A percentile compares a stretch with the other conserved stretches of the same genome.
Conservation (phyloP, 1,284 basidiomycete species). For the Takashimella tepidaria region DNA sequence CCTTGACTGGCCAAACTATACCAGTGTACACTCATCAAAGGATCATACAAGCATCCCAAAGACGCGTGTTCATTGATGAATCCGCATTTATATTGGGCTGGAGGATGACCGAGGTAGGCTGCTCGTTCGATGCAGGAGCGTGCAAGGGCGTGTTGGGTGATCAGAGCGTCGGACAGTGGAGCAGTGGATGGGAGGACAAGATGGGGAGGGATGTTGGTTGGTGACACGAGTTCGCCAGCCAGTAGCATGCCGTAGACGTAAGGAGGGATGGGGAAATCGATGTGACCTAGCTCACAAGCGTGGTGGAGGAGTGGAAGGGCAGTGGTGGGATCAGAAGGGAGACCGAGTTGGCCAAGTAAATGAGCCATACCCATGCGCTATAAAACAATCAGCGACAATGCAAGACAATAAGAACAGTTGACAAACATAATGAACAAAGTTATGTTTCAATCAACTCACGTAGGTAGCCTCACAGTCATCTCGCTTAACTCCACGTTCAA, state of each 20-base stretch:
- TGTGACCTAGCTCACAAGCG: conserved; percentile 69
- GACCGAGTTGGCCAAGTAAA: conserved; percentile 75
- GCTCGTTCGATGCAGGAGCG: conserved; percentile 67
- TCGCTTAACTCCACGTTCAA: conserved; percentile 67
- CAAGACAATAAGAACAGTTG: too few species aligned
- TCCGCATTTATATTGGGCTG: conserved; percentile 90
- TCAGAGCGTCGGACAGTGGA: conserved; percentile 50
- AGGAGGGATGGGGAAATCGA: conserved; percentile 74
- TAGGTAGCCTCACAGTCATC: conserved; percentile 72
- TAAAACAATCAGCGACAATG: conserved; percentile 6
- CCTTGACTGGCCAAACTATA: conserved; percentile 77
- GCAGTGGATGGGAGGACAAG: conserved; percentile 51
- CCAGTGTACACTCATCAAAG: conserved; percentile 84
- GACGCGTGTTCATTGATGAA: conserved; percentile 88
- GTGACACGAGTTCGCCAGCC: conserved; percentile 61
- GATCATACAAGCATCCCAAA: conserved; percentile 79
- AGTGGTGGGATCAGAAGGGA: conserved; percentile 54
- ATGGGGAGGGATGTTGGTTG: conserved; percentile 54
- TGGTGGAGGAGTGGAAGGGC: conserved; percentile 70
- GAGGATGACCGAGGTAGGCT: conserved; percentile 77
- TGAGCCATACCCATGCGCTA: conserved; percentile 87
- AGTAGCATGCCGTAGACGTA: conserved; percentile 76
- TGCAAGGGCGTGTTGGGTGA: conserved; percentile 50
- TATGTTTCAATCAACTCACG: conserved; percentile 52
- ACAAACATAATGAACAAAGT: conserved; percentile 1